Conservation (phyloP, 2,329 filamentous ascomycete genomes). For the Cladophialophora carrionii region DNA sequence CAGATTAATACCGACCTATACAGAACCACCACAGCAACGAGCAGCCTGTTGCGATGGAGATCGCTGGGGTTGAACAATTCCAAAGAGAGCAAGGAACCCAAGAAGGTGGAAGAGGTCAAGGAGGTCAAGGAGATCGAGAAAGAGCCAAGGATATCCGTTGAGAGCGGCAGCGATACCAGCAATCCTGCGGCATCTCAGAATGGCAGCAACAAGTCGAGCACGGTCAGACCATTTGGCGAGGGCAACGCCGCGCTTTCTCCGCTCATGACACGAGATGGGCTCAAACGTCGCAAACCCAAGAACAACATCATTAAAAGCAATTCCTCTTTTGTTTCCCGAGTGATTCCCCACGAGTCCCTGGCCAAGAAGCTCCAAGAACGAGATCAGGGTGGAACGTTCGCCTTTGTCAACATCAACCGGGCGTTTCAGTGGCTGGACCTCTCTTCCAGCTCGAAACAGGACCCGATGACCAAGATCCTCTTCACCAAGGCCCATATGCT, state of each 20-base stretch:
- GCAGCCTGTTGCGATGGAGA: conserved; percentile 42
- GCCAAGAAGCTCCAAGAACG: conserved; percentile 79
- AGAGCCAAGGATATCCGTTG: conserved; percentile 64
- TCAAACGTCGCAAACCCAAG: conserved; percentile 89
- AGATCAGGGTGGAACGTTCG: conserved; percentile 76
- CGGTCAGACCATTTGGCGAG: conserved; percentile 75
- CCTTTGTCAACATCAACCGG: conserved; percentile 93
- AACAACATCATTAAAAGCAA: conserved; percentile 99
- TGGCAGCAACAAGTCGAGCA: conserved; percentile 44
- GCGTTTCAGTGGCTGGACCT: conserved; percentile 96
- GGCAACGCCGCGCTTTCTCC: conserved; percentile 74
- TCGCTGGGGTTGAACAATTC: conserved; percentile 36
- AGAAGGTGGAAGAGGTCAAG: conserved; percentile 50
- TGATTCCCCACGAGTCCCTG: conserved; percentile 83
- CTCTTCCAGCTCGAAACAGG: conserved; percentile 69
- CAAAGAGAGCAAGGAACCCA: conserved; percentile 40
- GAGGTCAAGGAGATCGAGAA: conserved; percentile 65
- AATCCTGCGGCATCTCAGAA: conserved; percentile 49
- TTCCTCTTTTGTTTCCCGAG: conserved; percentile 95
- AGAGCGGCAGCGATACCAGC: conserved; percentile 61
- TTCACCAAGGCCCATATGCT: conserved; percentile 96
- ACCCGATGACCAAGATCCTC: conserved; percentile 91
- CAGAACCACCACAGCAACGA: conserved; percentile 58
- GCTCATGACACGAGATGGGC: conserved; percentile 62
- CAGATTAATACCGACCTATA: conserved; percentile 53